Evolutionary conservation across 2,329 filamentous ascomycete species (phyloP).

Genomic region (Colletotrichum shisoi): DNA sequence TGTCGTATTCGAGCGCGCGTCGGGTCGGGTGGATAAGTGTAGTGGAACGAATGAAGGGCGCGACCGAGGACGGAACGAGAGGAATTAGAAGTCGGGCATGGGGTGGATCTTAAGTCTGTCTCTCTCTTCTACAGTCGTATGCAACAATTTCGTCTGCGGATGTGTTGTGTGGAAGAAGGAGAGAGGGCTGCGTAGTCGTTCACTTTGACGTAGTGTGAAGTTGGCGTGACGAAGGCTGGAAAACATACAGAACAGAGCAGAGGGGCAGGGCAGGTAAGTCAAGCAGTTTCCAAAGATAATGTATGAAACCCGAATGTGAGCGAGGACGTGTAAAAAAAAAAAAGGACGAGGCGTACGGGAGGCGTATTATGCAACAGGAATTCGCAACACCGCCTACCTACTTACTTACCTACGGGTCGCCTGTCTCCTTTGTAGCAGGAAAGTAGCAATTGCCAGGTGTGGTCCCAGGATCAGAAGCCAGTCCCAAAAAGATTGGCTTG

Average conservation of each 20-base stretch:
- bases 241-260: not conserved
- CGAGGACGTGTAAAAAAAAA: conserved; percentile 28
- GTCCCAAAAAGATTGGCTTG: conserved; percentile 6
- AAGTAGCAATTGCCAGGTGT: conserved; percentile 20
- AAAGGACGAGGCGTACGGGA: conserved; percentile 30
- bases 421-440: conserved; percentile 10
- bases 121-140: not conserved
- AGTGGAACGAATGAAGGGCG: conserved; percentile 21
- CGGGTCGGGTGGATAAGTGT: conserved; percentile 14
- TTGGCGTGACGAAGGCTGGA: not conserved
- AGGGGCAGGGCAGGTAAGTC: not conserved
- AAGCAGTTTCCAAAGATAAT: conserved; percentile 26
- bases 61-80: conserved; percentile 7
- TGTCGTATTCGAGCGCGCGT: conserved; percentile 1
- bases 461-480: conserved; percentile 12
- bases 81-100: conserved; percentile 19
- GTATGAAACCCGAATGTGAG: conserved; percentile 24
- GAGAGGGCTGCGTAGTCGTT: not conserved
- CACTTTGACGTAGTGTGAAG: not conserved
- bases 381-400: conserved; percentile 30
- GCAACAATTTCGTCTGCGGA: not conserved
- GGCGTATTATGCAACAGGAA: conserved; percentile 36
- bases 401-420: not conserved
- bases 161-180: not conserved
- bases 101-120: conserved; percentile 1